Conservation (phyloP, 495 filamentous ascomycete species). For the Neurospora sp. region DNA sequence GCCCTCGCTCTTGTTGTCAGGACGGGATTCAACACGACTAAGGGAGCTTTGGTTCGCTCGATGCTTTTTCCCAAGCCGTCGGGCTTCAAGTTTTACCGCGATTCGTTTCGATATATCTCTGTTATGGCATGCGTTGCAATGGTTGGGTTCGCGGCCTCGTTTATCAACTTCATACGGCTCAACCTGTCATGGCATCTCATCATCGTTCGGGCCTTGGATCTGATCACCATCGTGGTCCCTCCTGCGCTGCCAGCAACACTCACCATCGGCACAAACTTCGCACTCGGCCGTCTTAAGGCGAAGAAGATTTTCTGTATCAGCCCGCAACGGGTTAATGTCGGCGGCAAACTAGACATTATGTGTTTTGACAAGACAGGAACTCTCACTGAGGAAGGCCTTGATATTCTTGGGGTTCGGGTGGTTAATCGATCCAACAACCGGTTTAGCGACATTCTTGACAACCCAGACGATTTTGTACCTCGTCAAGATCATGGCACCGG, state of each 20-base stretch:
- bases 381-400: slow-evolving; percentile 91
- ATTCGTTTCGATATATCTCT: slow-evolving; percentile 95
- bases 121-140: slow-evolving; percentile 90
- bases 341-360: slow-evolving; percentile 88
- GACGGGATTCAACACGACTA: slow-evolving; percentile 95
- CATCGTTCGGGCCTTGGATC: slow-evolving; percentile 79
- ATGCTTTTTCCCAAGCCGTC: slow-evolving; percentile 99
- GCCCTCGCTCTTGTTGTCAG: slow-evolving; percentile 85
- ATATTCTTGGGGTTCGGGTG: slow-evolving; percentile 80
- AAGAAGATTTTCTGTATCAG: slow-evolving; percentile 96
- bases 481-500: slow-evolving; percentile 43
- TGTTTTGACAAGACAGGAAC: slow-evolving; percentile 99
- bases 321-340: slow-evolving; percentile 91
- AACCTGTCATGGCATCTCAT: slow-evolving; percentile 79
- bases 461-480: slow-evolving; percentile 44
- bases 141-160: slow-evolving; percentile 80
- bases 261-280: slow-evolving; percentile 94
- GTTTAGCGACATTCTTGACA: slow-evolving; percentile 38
- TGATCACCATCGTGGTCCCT: slow-evolving; percentile 97
- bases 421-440: slow-evolving; percentile 52
- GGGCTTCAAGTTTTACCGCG: slow-evolving; percentile 95
- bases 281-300: slow-evolving; percentile 71
- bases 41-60: slow-evolving; percentile 88
- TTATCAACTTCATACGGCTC: slow-evolving; percentile 84
- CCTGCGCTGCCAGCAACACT: slow-evolving; percentile 95